Conservation (phyloP, 148 eudicot genomes). For the Rhododendron henanense region DNA sequence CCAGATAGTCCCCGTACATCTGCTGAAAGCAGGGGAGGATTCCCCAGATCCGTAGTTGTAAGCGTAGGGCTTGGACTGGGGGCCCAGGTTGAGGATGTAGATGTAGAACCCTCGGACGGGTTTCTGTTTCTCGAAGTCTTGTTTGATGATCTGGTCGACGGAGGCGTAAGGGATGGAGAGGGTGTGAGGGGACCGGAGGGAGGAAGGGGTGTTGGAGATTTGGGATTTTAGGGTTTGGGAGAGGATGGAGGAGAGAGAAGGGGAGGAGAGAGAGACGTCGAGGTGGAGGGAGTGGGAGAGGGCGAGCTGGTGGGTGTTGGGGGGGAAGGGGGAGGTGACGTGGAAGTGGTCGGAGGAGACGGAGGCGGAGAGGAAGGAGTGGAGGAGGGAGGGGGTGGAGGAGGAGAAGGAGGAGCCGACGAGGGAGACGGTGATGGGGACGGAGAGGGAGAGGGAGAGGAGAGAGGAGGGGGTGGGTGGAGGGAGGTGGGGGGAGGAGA, state of each 20-base stretch:
- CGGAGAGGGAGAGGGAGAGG: constrained; percentile 44
- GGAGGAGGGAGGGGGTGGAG: constrained; percentile 35
- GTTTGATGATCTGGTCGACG: constrained; percentile 45
- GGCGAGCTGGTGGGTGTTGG: constrained; percentile 33
- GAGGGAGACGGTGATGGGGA: constrained; percentile 57
- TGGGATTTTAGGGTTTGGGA: constrained; percentile 33
- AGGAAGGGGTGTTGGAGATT: constrained; percentile 31
- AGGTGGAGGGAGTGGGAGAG: constrained; percentile 54
- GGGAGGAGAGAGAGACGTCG: constrained; percentile 33
- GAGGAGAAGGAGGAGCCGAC: constrained; percentile 56
- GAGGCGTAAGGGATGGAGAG: constrained; percentile 39
- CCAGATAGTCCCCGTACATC: constrained; percentile 70
- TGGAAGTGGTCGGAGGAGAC: constrained; percentile 60
- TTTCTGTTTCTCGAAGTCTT: constrained; percentile 35
- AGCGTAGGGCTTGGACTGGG: constrained; percentile 58
- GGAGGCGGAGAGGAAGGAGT: constrained; percentile 51
- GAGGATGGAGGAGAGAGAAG: constrained; percentile 46
- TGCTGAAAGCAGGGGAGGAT: constrained; percentile 54
- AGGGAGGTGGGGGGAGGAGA: constrained; percentile 14
- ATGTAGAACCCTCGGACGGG: constrained; percentile 38
- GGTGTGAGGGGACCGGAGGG: constrained; percentile 46
- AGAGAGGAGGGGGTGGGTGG: constrained; percentile 35
- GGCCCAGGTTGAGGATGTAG: constrained; percentile 61
- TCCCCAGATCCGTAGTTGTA: constrained; percentile 53
- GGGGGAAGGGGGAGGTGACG: constrained; percentile 52